Base-by-base conservation (phyloP, 2,329 filamentous ascomycete species). In the Remersonia thermophila region DNA sequence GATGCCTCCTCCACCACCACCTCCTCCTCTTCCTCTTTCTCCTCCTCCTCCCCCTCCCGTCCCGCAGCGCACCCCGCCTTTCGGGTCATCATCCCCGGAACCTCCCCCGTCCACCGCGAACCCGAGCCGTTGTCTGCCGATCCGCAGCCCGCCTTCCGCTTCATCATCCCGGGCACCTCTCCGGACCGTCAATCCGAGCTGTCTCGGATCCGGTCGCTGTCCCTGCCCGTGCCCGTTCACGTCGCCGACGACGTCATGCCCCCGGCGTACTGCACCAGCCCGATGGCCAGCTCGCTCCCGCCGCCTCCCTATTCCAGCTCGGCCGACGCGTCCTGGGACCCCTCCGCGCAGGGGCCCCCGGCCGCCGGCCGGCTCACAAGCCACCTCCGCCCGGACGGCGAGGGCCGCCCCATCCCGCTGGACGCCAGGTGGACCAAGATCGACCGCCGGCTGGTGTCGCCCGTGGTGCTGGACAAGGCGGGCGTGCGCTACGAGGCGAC, bases 361-460 rank as follows among this genome's bases (percentile, higher is more conserved):
- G 30, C 45, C 3, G 25, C 53, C 6, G 40, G 38, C 15, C 33
- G 31, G 20, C 9, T 26, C 25, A 41, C 30, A 32, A 50, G 56
- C 27, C 60, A 58, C 3, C 56, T 77, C 3, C 70, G 64, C 1
- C 74, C 75, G 0, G 75, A 79, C 45, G 61, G 65, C 15, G 62
- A 66, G 23, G 75, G 75, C 2, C 61, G 65, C 4, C 63, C 69
- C 10, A 79, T 80, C 2, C 65, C 66, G 0, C 48, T 64, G 2
- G 67, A 75, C 17, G 73, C 72, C 2, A 63, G 65, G 33, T 78
- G 73, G 73, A 78, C 73, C 3, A 67, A 63, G 38, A 72, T 78
- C 25, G 63, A 59, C 37, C 64, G 73, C 10, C 58, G 57, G 2
- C 58, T 74, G 1, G 62, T 78, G 7, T 75, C 71, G n/a, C 65